These are phyloP conservation scores for Saccharomyces hybrid DNA, from an alignment of 1,139 yeast genomes.

Conservation along the genomic window DNA sequence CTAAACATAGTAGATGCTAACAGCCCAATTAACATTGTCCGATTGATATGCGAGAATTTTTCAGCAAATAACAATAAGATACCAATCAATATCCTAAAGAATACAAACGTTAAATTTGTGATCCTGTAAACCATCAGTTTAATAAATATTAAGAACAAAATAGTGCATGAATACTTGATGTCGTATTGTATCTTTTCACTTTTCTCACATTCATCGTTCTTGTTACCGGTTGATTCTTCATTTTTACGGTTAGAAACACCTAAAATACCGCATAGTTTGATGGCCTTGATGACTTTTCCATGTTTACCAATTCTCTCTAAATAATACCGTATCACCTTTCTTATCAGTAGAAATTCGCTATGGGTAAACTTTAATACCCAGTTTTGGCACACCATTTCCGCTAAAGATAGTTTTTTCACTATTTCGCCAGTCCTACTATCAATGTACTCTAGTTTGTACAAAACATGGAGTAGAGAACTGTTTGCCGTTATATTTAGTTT, in stretches of 20 bases:
- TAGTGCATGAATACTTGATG: slow-evolving; percentile 19
- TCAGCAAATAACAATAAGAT: slow-evolving; percentile 14
- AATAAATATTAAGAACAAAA: slow-evolving; percentile 25
- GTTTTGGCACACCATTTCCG: slow-evolving; percentile 16
- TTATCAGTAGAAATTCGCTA: slow-evolving; percentile 21
- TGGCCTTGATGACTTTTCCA: slow-evolving; percentile 58
- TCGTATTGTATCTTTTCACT: slow-evolving; percentile 12
- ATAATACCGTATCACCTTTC: slow-evolving; percentile 24
- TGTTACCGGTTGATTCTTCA: neutral
- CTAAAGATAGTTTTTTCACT: slow-evolving; percentile 18
- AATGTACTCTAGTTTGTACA: slow-evolving; percentile 22
- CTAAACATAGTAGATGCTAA: slow-evolving; percentile 37
- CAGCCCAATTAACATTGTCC: slow-evolving; percentile 15
- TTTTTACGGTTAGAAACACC: slow-evolving; percentile 13
- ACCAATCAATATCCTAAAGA: slow-evolving; percentile 18
- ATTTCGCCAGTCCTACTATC: slow-evolving; percentile 18
- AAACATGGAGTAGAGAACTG: slow-evolving; percentile 20
- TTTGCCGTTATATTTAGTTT: slow-evolving; percentile 12
- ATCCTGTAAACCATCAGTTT: slow-evolving; percentile 22
- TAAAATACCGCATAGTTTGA: slow-evolving; percentile 52
- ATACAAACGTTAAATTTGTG: slow-evolving; percentile 18
- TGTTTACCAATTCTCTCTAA: slow-evolving; percentile 43
- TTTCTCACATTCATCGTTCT: neutral
- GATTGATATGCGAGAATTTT: slow-evolving; percentile 21
- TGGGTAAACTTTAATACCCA: slow-evolving; percentile 17